These are phyloP conservation scores for Zygotorulaspora mrakii DNA, from an alignment of 1,139 yeast genomes.

Conservation along the genomic window DNA sequence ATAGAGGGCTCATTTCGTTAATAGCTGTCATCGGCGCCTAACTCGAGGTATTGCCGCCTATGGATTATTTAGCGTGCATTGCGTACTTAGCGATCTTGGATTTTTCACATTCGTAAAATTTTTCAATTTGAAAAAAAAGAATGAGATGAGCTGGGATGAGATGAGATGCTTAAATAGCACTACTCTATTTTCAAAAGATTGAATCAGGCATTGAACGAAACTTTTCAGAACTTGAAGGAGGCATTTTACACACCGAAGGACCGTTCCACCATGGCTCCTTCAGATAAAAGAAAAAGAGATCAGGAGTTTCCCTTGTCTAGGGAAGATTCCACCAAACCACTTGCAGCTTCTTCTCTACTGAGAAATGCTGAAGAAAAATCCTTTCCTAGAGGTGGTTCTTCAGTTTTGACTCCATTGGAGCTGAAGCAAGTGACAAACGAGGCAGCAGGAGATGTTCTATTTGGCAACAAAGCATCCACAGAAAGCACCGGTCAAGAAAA, in stretches of 20 bases:
- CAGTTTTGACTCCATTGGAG: conserved; percentile 83
- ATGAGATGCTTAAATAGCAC: conserved; percentile 12
- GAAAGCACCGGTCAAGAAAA: conserved; percentile 31
- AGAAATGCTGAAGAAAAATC: conserved; percentile 51
- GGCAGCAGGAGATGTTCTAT: conserved; percentile 81
- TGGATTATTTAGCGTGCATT: no score
- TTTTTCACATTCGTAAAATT: conserved; percentile 7
- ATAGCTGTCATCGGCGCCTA: no score
- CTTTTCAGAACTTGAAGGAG: not conserved
- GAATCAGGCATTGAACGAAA: not conserved
- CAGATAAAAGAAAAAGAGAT: conserved; percentile 40
- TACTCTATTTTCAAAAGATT: not conserved
- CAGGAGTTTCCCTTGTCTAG: conserved; percentile 41
- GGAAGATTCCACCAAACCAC: conserved; percentile 39
- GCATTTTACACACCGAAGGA: not conserved
- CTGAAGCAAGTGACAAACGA: conserved; percentile 90
- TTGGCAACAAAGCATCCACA: conserved; percentile 44
- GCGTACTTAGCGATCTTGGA: not conserved
- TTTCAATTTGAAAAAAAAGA: conserved; percentile 9
- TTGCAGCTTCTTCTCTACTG: conserved; percentile 35
- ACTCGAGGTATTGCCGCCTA: no score
- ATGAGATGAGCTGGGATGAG: conserved; percentile 23
- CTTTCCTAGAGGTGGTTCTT: conserved; percentile 94
- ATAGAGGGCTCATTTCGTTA: no score
- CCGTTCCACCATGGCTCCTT: conserved; percentile 6